phyloP scores from a whole-genome alignment of 371 early-diverging fungal genomes.

The Mucor indicus region DNA sequence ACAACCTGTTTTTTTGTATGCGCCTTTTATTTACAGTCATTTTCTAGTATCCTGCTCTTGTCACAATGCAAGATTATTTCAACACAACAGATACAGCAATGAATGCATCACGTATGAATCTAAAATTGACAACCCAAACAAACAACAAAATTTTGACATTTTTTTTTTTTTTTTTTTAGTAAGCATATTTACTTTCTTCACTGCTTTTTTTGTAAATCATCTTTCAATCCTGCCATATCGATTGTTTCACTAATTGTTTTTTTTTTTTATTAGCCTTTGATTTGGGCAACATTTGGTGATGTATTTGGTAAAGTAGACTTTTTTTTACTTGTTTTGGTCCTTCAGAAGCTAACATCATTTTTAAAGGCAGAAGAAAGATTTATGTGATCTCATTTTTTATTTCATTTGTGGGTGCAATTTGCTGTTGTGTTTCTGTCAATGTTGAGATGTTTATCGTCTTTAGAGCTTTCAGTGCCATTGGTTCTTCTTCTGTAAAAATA shows the following conservation, averaged over 20 bases:
- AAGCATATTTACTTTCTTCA: conserved; percentile 29
- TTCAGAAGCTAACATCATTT: background rate
- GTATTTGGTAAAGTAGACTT: conserved; percentile 13
- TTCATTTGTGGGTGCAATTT: conserved; percentile 22
- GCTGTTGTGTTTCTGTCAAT: conserved; percentile 42
- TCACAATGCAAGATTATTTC: conserved; percentile 31
- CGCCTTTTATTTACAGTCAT: background rate
- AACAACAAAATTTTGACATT: too few species aligned
- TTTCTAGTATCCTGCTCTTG: conserved; percentile 31
- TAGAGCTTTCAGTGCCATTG: conserved; percentile 35
- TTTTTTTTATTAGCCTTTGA: conserved; percentile 20
- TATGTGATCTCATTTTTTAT: conserved; percentile 39
- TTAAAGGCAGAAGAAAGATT: conserved; percentile 32
- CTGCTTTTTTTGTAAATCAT: conserved; percentile 32
- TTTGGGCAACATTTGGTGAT: conserved; percentile 41
- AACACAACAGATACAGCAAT: conserved; percentile 35
- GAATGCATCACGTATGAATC: conserved; percentile 37
- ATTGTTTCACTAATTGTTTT: background rate
- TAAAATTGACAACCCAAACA: background rate
- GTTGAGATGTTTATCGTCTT: conserved; percentile 39
- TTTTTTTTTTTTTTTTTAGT: conserved; percentile 11
- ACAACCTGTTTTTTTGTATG: background rate
- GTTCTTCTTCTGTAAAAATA: conserved; percentile 39
- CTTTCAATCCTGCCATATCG: background rate
- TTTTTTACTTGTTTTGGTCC: background rate